Base-by-base conservation (phyloP, 768 basidiomycete genomes). In the Mycena venus region DNA sequence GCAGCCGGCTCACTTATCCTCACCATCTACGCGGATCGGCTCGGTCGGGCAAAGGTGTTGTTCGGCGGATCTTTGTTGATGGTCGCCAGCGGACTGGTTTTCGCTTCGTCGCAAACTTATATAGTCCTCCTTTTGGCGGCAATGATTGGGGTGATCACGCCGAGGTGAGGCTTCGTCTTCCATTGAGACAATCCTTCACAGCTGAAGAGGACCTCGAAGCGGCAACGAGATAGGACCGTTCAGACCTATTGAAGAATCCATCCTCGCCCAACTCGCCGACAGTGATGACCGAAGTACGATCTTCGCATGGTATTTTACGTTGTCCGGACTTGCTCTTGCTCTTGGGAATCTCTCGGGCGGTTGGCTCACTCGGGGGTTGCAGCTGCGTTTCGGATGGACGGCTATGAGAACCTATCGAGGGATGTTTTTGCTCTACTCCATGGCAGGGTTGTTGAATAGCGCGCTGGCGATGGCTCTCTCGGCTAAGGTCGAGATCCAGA, bases 211-310 rank as follows among this genome's bases (percentile, higher is more conserved):
- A 53, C 15, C 42, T 38, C 31, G 49, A 63, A 71, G 70, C 62
- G 70, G 70, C 38, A 71, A 71, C 61, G 70, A 71, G 38, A 44
- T 64, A 53, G 70, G 70, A 59, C 70, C 70, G 27, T 71, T 71
- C 42, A 31, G 70, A 36, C 29, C 62, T 56, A 64, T 71, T 58
- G 70, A 71, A 38, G 70, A 71, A 49, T 64, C 62, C 53, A 71
- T 71, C 23, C 53, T 71, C 53, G 55, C 70, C 55, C 62, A 71
- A 49, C 70, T 71, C 23, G 59, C 62, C 5, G 42, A 55, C 11
- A 23, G 44, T 51, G 62, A 71, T 34, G 29, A 71, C 62, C 51
- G 70, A 25, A 71, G 70, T 8, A 71, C 70, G 53, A 64, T 71
- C 25, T 65, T 71, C 34, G 70, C 62, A 27, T 71, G 70, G 70